Evolutionary conservation across 2,329 filamentous ascomycete species (phyloP).

Genomic region (Aspergillus sp.): DNA sequence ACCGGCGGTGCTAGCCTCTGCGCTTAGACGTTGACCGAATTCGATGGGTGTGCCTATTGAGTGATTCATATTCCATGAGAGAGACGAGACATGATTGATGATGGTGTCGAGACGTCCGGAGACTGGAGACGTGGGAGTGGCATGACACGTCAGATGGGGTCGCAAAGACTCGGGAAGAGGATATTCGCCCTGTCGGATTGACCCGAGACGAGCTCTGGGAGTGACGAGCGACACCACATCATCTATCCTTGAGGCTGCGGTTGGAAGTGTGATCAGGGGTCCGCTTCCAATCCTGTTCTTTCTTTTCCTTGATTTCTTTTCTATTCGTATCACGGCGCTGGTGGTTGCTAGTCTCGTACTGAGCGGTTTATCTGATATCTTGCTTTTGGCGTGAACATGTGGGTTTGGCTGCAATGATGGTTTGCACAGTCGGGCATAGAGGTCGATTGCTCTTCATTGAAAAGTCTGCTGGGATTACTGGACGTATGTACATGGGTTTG

Average conservation of each 20-base stretch:
- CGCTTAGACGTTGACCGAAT: slow-evolving; percentile 43
- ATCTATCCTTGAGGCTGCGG: not conserved
- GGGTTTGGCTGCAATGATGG: slow-evolving; percentile 21
- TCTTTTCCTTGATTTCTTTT: slow-evolving; percentile 15
- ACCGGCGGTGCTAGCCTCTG: slow-evolving; percentile 77
- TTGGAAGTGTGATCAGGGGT: not conserved
- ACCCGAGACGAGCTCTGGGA: not conserved
- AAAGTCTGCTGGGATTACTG: slow-evolving; percentile 16
- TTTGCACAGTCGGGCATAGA: slow-evolving; percentile 17
- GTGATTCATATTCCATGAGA: slow-evolving; percentile 14
- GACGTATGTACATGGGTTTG: not conserved
- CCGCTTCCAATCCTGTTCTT: slow-evolving; percentile 3
- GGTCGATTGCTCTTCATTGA: slow-evolving; percentile 13
- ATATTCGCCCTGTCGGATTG: not conserved
- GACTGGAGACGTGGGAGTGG: slow-evolving; percentile 1
- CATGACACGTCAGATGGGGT: not conserved
- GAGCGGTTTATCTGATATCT: slow-evolving; percentile 18
- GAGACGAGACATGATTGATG: slow-evolving; percentile 8
- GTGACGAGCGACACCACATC: not conserved
- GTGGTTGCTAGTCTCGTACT: slow-evolving; percentile 28
- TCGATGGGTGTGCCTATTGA: slow-evolving; percentile 4
- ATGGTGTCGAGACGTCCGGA: not conserved
- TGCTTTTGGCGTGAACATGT: slow-evolving; percentile 16
- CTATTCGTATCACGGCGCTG: slow-evolving; percentile 28
- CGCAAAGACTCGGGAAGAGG: not conserved